These are phyloP conservation scores for Zancudomyces culisetae DNA, from an alignment of 371 early-diverging fungal genomes.

Conservation along the genomic window DNA sequence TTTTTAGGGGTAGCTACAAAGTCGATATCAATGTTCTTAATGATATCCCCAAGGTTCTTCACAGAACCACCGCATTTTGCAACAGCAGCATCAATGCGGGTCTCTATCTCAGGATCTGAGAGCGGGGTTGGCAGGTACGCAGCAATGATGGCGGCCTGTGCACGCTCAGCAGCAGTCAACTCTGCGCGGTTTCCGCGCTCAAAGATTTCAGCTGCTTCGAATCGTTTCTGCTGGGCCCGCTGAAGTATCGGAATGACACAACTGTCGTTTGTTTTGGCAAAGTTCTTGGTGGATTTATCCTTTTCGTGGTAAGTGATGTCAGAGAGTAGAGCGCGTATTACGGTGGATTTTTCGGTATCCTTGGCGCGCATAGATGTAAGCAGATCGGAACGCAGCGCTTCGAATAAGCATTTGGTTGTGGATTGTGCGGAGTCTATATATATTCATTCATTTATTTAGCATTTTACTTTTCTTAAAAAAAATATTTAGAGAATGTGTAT, in stretches of 20 bases:
- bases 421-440: too few species aligned
- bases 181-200: constrained; percentile 39
- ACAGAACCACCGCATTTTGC: constrained; percentile 30
- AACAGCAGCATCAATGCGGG: constrained; percentile 29
- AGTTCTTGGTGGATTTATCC: background rate
- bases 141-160: constrained; percentile 37
- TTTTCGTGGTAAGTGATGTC: constrained; percentile 55
- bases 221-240: constrained; percentile 46
- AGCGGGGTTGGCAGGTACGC: constrained; percentile 50
- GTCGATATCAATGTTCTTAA: constrained; percentile 48
- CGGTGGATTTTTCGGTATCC: constrained; percentile 40
- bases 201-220: constrained; percentile 45
- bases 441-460: too few species aligned
- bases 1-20: constrained; percentile 41
- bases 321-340: constrained; percentile 42
- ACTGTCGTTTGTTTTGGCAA: constrained; percentile 9
- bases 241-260: constrained; percentile 36
- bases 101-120: constrained; percentile 42
- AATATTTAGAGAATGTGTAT: too few species aligned
- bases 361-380: constrained; percentile 52
- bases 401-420: constrained; percentile 6
- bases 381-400: constrained; percentile 31
- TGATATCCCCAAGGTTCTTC: constrained; percentile 56
- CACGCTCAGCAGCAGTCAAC: constrained; percentile 36
- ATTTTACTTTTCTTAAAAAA: too few species aligned